These are phyloP conservation scores for Cryphonectria japonica DNA, from an alignment of 2,329 filamentous ascomycete species.

Conservation along the genomic window DNA sequence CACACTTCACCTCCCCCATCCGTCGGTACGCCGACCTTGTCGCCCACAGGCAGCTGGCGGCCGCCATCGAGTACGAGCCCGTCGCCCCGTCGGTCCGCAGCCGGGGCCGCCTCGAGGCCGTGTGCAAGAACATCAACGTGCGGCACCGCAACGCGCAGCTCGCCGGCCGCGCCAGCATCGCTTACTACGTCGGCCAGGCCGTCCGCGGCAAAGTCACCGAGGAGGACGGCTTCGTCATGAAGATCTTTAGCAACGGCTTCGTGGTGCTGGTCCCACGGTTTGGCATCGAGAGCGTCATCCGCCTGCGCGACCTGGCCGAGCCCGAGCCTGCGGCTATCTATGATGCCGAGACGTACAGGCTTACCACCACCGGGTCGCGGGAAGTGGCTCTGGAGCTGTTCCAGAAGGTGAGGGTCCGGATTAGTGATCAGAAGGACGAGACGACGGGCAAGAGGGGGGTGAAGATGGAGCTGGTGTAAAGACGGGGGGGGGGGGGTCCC, in stretches of 20 bases:
- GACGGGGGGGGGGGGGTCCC: too few species aligned
- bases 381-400: slow-evolving; percentile 77
- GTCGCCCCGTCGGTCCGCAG: slow-evolving; percentile 82
- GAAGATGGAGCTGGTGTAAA: slow-evolving; percentile 69
- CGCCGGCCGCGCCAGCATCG: slow-evolving; percentile 89
- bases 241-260: slow-evolving; percentile 95
- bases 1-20: slow-evolving; percentile 97
- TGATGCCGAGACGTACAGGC: slow-evolving; percentile 82
- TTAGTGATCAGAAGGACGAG: slow-evolving; percentile 92
- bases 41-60: slow-evolving; percentile 90
- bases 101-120: slow-evolving; percentile 82
- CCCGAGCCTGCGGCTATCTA: slow-evolving; percentile 80
- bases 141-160: slow-evolving; percentile 96
- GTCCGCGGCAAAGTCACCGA: slow-evolving; percentile 76
- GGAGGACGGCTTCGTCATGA: slow-evolving; percentile 95
- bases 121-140: slow-evolving; percentile 98
- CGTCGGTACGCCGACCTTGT: slow-evolving; percentile 96
- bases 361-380: slow-evolving; percentile 63
- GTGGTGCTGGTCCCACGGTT: slow-evolving; percentile 96
- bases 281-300: slow-evolving; percentile 90
- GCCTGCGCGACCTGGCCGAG: slow-evolving; percentile 79
- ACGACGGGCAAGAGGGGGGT: slow-evolving; percentile 94
- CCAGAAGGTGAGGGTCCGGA: slow-evolving; percentile 85
- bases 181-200: slow-evolving; percentile 97
- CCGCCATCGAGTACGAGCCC: slow-evolving; percentile 89